A percentile compares a stretch with the other conserved stretches of the same genome.
These are phyloP conservation scores for Aspergillus sojae DNA, from an alignment of 2,329 filamentous ascomycete species.

Conservation along the genomic window DNA sequence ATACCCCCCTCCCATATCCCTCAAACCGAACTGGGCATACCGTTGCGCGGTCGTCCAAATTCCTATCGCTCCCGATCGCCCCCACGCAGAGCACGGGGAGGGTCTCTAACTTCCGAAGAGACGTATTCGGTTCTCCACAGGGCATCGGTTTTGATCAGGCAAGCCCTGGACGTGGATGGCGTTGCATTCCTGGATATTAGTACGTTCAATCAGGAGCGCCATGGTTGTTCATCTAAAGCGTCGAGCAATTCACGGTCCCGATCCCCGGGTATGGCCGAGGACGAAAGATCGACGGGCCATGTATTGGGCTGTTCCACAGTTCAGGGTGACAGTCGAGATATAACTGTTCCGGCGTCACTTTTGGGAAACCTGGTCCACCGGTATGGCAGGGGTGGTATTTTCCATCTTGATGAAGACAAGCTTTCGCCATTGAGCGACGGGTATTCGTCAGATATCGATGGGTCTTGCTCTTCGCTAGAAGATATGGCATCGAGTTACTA, in stretches of 20 bases:
- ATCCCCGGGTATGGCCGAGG: not conserved
- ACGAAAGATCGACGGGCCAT: not conserved
- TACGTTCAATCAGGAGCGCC: not conserved
- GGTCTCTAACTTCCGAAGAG: not conserved
- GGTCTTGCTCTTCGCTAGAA: not conserved
- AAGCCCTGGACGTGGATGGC: not conserved
- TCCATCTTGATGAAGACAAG: not conserved
- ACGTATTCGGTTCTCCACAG: not conserved
- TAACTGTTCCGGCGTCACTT: not conserved
- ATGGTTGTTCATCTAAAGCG: not conserved
- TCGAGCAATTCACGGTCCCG: not conserved
- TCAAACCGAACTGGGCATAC: not conserved
- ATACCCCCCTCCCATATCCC: not conserved
- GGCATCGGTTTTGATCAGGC: not conserved
- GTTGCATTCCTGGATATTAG: not conserved
- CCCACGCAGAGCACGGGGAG: not conserved
- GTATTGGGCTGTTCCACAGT: not conserved
- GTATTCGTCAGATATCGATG: not conserved
- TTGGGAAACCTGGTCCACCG: not conserved
- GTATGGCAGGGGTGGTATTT: not conserved
- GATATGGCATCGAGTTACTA: not conserved
- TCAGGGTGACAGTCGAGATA: not conserved
- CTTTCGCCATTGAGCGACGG: not conserved
- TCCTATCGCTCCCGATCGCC: not conserved
- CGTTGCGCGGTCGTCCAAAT: not conserved